These are phyloP conservation scores for Metschnikowia lochheadii DNA, from an alignment of 805 yeast species.

Conservation along the genomic window DNA sequence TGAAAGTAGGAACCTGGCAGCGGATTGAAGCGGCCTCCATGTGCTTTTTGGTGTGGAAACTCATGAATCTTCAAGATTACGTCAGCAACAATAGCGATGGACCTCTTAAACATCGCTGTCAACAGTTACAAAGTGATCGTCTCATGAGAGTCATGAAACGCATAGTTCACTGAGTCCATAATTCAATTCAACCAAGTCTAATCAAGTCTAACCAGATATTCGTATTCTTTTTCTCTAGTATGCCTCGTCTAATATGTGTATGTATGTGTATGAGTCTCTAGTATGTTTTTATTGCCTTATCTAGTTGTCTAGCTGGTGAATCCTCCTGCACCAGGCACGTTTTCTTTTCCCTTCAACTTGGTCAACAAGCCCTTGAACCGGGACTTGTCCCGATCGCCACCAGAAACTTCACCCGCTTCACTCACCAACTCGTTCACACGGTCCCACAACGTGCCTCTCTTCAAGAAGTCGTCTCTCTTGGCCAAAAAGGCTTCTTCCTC, in stretches of 20 bases:
- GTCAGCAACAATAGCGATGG: constrained; percentile 19
- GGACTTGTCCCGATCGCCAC: constrained; percentile 59
- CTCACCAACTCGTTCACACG: constrained; percentile 50
- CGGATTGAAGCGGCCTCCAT: constrained; percentile 30
- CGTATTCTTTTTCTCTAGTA: too few relatives aligned
- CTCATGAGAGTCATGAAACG: constrained; percentile 14
- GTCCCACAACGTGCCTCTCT: constrained; percentile 50
- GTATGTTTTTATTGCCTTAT: neutral
- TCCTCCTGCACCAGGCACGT: constrained; percentile 76
- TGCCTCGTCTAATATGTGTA: too few relatives aligned
- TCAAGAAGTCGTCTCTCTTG: constrained; percentile 64
- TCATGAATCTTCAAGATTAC: constrained; percentile 37
- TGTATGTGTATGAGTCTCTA: too few relatives aligned
- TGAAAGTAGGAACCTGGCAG: constrained; percentile 29
- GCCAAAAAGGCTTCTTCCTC: constrained; percentile 70
- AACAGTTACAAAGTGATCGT: constrained; percentile 10
- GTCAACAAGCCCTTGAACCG: constrained; percentile 63
- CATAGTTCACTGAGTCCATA: constrained; percentile 6
- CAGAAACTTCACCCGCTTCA: constrained; percentile 38
- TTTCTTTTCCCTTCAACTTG: constrained; percentile 62
- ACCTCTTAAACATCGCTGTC: constrained; percentile 5
- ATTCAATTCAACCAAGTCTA: neutral
- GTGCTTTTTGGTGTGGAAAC: constrained; percentile 34
- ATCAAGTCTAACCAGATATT: too few relatives aligned
- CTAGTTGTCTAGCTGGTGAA: constrained; percentile 24